Percentiles rank a stretch among this genome's conserved stretches.
phyloP scores from a whole-genome alignment of 352 stramenopile species.

The Phytophthora megakarya region DNA sequence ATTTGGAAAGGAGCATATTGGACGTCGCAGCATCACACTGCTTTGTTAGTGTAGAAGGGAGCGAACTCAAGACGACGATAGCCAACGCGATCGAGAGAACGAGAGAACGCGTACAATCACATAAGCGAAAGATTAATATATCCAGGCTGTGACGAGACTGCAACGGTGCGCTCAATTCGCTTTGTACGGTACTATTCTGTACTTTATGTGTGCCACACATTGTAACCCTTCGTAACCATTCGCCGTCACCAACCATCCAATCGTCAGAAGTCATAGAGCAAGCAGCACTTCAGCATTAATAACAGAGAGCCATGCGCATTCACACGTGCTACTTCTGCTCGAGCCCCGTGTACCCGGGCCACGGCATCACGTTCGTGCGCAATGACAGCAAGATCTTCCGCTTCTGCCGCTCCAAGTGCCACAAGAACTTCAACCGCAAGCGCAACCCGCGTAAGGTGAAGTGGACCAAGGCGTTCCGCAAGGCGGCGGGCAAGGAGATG shows the following conservation, averaged over 20 bases:
- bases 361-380: conserved; percentile 99
- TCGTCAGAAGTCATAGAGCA: conserved; percentile 26
- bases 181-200: conserved; percentile 8
- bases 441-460: conserved; percentile 99
- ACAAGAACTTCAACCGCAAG: conserved; percentile 99
- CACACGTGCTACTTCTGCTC: conserved; percentile 99
- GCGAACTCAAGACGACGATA: conserved; percentile 18
- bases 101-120: conserved; percentile 34
- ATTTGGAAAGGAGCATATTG: conserved; percentile 14
- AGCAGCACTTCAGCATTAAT: conserved; percentile 7
- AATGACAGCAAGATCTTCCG: conserved; percentile 99
- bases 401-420: conserved; percentile 99
- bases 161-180: not conserved
- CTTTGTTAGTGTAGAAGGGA: conserved; percentile 15
- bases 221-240: conserved; percentile 1
- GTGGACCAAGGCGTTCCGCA: conserved; percentile 99
- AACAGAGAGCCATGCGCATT: conserved; percentile 91
- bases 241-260: conserved; percentile 34
- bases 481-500: conserved; percentile 99
- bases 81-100: conserved; percentile 23
- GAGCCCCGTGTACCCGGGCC: conserved; percentile 98
- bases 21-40: not conserved
- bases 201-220: conserved; percentile 14
- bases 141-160: conserved; percentile 27
- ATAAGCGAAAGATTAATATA: conserved; percentile 30